Base-by-base conservation (phyloP, 495 filamentous ascomycete species). In the Margaritispora aquatica region DNA sequence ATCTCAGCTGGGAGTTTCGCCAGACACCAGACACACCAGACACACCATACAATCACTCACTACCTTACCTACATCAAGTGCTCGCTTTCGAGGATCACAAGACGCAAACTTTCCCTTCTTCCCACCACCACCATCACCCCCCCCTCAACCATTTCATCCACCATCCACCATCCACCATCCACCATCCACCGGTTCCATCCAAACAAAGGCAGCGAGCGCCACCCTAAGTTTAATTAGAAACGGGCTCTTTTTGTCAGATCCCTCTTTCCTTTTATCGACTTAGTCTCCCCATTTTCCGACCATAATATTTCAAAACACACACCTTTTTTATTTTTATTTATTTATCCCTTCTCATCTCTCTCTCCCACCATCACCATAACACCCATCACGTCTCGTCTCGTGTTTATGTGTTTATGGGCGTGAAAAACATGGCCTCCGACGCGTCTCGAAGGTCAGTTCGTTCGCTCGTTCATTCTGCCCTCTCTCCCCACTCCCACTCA, bases 391-490 rank as follows among this genome's bases (percentile, higher is more conserved):
- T 13, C 29, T 34, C 29, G 29, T 44, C 38, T 26, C 5, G 22
- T n/a, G 15, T n/a, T 9, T n/a, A 17, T 17, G 3, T n/a, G 7
- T 44, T 21, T 9, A 60, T 60, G 60, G 53, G 13, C 47, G 22
- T 26, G 21, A 34, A 34, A 15, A 53, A 11, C n/a, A 63, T 63
- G 56, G 60, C 60, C 19, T 36, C 34, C 2, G 57, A 63, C 51
- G 61, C 61, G 46, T 63, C 61, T n/a, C 34, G 61, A 52, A 50
- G 56, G 61, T 59, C 51, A 63, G 51, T 34, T 27, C n/a, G 34
- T 5, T n/a, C 24, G n/a, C 26, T 55, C 2, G 26, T n/a, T 34
- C 29, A 13, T 48, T n/a, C 24, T n/a, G 26, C 13, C n/a, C 23
- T 44, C 24, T n/a, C 41, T 15, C 20, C 24, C 20, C 47, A 22